Evolutionary conservation across 805 yeast genomes (phyloP).

Genomic region (Debaryomyces prosopidis): DNA sequence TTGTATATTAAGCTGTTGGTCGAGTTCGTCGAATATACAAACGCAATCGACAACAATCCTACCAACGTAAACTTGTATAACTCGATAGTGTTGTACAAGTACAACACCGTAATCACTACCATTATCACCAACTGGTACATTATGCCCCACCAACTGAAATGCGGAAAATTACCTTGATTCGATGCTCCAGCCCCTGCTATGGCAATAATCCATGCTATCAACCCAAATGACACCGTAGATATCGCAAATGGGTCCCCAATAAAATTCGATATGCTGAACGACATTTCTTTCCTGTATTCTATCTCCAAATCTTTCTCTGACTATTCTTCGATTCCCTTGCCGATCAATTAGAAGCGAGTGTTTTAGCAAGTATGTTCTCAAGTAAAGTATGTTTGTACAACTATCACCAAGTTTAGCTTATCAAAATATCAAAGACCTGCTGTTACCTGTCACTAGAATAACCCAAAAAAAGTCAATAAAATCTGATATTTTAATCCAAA

Average conservation of each 20-base stretch:
- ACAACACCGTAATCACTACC: conserved; percentile 50
- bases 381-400: no score
- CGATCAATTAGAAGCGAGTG: no score
- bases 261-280: conserved; percentile 48
- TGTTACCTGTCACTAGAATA: no score
- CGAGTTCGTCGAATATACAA: conserved; percentile 81
- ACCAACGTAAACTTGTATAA: conserved; percentile 62
- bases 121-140: conserved; percentile 72
- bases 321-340: no score
- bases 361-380: no score
- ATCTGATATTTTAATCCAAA: no score
- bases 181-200: conserved; percentile 75
- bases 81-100: conserved; percentile 62
- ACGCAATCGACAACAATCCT: conserved; percentile 65
- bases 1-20: conserved; percentile 76
- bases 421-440: no score
- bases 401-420: no score
- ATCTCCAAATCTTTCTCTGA: neutral
- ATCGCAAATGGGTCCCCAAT: conserved; percentile 87
- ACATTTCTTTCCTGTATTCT: conserved; percentile 23
- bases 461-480: no score
- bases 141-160: conserved; percentile 95
- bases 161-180: conserved; percentile 53
- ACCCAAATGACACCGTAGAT: conserved; percentile 71
- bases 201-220: conserved; percentile 83